Percentiles rank a stretch among this genome's conserved stretches.
These are phyloP conservation scores for Cladochytrium replicatum DNA, from an alignment of 192 early-diverging fungal species.

Conservation along the genomic window DNA sequence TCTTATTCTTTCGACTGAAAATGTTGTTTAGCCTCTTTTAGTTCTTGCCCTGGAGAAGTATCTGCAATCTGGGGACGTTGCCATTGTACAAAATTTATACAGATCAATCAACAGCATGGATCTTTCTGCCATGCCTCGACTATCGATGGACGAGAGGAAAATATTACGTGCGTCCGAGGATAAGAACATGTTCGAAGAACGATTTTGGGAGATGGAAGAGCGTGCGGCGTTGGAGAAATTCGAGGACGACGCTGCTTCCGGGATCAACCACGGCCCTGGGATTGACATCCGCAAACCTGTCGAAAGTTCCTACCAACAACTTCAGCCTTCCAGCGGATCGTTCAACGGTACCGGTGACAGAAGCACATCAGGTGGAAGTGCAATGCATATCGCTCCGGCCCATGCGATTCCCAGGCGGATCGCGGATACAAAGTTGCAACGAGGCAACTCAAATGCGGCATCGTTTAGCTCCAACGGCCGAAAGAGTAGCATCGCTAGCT, in stretches of 20 bases:
- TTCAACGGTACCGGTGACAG: too few relatives aligned
- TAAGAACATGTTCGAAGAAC: slow-evolving; percentile 77
- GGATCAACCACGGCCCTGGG: too few relatives aligned
- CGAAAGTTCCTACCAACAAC: too few relatives aligned
- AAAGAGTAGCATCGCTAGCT: slow-evolving; percentile 2
- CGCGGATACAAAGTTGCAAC: neutral
- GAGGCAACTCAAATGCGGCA: neutral
- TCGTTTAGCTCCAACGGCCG: neutral
- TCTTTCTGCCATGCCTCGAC: slow-evolving; percentile 62
- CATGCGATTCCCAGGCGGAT: neutral
- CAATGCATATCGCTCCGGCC: neutral
- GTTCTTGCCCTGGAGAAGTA: slow-evolving; percentile 88
- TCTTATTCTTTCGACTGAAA: neutral
- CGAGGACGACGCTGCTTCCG: neutral
- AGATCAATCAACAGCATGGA: slow-evolving; percentile 79
- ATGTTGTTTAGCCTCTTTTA: slow-evolving; percentile 59
- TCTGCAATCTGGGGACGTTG: slow-evolving; percentile 63
- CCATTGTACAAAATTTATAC: slow-evolving; percentile 68
- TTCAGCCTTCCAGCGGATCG: too few relatives aligned
- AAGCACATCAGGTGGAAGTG: neutral
- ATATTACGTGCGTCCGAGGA: slow-evolving; percentile 79
- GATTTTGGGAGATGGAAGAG: slow-evolving; percentile 41
- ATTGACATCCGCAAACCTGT: too few relatives aligned
- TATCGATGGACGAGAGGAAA: slow-evolving; percentile 68
- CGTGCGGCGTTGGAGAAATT: slow-evolving; percentile 1